These are phyloP conservation scores for Globisporangium orthogonon DNA, from an alignment of 352 stramenopile species.

Conservation along the genomic window DNA sequence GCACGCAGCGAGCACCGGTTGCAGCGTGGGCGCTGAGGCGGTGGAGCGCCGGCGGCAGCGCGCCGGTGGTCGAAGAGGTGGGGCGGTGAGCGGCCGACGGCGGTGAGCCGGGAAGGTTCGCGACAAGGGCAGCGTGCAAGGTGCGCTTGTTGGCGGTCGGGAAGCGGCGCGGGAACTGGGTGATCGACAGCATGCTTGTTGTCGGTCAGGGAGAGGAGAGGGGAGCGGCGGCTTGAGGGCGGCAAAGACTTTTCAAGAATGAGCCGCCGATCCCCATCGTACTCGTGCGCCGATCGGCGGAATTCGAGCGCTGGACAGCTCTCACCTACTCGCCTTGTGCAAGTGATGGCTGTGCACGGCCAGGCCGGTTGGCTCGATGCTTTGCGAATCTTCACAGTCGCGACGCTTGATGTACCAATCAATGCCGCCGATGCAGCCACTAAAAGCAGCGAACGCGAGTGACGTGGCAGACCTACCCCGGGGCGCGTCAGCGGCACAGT, in stretches of 20 bases:
- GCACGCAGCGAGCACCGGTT: constrained; percentile 10
- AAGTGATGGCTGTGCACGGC: no score
- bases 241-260: background rate
- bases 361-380: no score
- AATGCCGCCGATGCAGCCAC: no score
- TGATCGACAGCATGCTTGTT: constrained; percentile 66
- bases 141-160: constrained; percentile 62
- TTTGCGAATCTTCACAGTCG: no score
- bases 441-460: no score
- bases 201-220: background rate
- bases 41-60: background rate
- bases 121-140: constrained; percentile 17
- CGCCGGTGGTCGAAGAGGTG: background rate
- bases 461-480: no score
- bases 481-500: no score
- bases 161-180: constrained; percentile 76
- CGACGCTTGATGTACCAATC: no score
- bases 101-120: constrained; percentile 2
- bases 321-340: no score
- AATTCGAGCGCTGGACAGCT: background rate
- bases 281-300: background rate
- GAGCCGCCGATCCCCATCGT: background rate
- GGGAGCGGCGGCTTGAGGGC: background rate
- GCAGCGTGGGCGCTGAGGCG: background rate
- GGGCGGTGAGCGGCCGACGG: constrained; percentile 4